These are phyloP conservation scores for Phialemonium atrogriseum DNA, from an alignment of 2,329 filamentous ascomycete species.

Conservation along the genomic window DNA sequence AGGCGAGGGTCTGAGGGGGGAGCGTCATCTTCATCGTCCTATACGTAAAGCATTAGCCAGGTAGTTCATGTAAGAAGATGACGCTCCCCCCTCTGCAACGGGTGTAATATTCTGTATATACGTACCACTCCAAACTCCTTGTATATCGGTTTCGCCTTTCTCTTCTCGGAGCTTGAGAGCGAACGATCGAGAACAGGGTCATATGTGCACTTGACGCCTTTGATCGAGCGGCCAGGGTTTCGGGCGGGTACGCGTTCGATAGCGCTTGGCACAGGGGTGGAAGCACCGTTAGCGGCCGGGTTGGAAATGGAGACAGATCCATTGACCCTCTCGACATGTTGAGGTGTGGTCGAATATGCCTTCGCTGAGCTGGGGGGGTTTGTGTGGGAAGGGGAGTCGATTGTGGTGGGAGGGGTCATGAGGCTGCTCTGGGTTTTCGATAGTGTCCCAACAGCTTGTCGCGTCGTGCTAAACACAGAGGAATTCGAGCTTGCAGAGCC, in stretches of 20 bases:
- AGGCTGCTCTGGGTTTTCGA: conserved; percentile 33
- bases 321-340: conserved; percentile 32
- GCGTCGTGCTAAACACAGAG: conserved; percentile 57
- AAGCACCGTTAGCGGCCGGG: conserved; percentile 19
- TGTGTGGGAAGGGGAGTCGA: conserved; percentile 43
- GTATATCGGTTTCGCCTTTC: conserved; percentile 51
- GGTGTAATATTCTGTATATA: conserved; percentile 37
- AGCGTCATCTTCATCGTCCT: conserved; percentile 67
- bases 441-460: conserved; percentile 30
- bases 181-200: conserved; percentile 49
- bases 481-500: conserved; percentile 65
- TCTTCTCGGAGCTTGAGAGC: conserved; percentile 42
- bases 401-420: conserved; percentile 39
- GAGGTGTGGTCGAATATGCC: conserved; percentile 45
- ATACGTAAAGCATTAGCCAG: conserved; percentile 48
- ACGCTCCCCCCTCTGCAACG: conserved; percentile 44
- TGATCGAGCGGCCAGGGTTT: conserved; percentile 44
- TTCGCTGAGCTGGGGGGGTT: conserved; percentile 40
- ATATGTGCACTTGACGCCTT: conserved; percentile 52
- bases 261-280: conserved; percentile 10
- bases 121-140: conserved; percentile 60
- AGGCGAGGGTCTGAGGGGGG: conserved; percentile 77
- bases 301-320: conserved; percentile 21
- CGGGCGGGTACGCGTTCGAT: conserved; percentile 43
- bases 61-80: conserved; percentile 43